Conservation (phyloP, 1,284 basidiomycete species). For the Austroboletus rostrupii region DNA sequence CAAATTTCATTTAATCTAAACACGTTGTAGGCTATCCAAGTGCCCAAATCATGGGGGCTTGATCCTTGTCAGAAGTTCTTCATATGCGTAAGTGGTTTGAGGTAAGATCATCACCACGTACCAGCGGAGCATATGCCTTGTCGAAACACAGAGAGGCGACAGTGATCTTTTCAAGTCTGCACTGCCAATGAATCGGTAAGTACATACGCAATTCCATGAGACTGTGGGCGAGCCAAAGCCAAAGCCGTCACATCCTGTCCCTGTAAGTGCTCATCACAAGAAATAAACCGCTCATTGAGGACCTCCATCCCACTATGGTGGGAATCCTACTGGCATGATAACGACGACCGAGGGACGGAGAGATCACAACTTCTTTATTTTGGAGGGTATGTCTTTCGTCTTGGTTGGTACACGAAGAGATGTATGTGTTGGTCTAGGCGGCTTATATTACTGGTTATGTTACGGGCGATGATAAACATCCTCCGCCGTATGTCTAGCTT, state of each 20-base stretch:
- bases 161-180: slow-evolving; percentile 53
- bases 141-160: slow-evolving; percentile 47
- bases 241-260: slow-evolving; percentile 65
- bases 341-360: slow-evolving; percentile 67
- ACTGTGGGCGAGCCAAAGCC: slow-evolving; percentile 63
- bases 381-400: slow-evolving; percentile 54
- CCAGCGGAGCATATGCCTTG: neutral
- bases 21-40: slow-evolving; percentile 1
- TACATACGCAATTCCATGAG: neutral
- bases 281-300: neutral
- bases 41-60: slow-evolving; percentile 1
- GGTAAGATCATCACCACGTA: too few relatives aligned
- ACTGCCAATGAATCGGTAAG: slow-evolving; percentile 59
- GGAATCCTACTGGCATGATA: slow-evolving; percentile 79
- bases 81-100: neutral
- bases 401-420: too few relatives aligned
- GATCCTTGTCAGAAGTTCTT: slow-evolving; percentile 1
- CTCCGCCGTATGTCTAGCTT: slow-evolving; percentile 72
- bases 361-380: slow-evolving; percentile 74
- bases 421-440: slow-evolving; percentile 40
- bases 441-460: slow-evolving; percentile 70
- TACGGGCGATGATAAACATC: slow-evolving; percentile 57
- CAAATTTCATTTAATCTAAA: neutral
- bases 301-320: slow-evolving; percentile 51
- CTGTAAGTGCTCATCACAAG: neutral